These are phyloP conservation scores for Blastobotrys malaysiensis DNA, from an alignment of 1,139 yeast species.

Conservation along the genomic window DNA sequence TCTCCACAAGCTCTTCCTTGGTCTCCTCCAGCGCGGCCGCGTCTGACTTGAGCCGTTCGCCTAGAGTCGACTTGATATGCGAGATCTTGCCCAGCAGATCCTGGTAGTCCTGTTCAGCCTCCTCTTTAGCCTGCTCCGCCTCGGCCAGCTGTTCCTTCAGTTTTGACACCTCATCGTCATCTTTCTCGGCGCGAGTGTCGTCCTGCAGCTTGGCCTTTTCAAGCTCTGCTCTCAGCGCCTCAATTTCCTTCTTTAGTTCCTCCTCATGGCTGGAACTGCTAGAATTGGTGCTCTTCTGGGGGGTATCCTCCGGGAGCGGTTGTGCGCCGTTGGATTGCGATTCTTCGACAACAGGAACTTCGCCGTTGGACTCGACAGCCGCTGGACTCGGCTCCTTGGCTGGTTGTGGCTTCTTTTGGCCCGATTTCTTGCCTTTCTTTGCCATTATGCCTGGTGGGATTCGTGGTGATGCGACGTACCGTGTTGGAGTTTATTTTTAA, in stretches of 20 bases:
- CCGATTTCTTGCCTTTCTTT: background rate
- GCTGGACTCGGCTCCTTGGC: background rate
- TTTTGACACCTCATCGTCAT: constrained; percentile 10
- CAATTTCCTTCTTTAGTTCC: constrained; percentile 8
- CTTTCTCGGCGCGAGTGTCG: background rate
- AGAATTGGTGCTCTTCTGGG: constrained; percentile 11
- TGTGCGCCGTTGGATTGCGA: constrained; percentile 1
- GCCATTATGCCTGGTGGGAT: background rate
- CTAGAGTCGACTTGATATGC: constrained; percentile 73
- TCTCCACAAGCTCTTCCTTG: constrained; percentile 26
- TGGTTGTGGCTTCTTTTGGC: background rate
- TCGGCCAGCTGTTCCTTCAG: constrained; percentile 37
- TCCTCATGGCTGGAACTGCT: too few relatives aligned
- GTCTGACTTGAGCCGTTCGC: constrained; percentile 58
- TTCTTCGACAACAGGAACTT: background rate
- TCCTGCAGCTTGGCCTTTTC: constrained; percentile 3
- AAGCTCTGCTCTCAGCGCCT: constrained; percentile 10
- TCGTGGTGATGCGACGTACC: background rate
- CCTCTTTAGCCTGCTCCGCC: constrained; percentile 55
- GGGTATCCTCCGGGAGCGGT: constrained; percentile 5
- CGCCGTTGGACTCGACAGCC: background rate
- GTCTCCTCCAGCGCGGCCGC: constrained; percentile 33
- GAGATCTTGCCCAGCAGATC: constrained; percentile 67
- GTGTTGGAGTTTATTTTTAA: background rate
- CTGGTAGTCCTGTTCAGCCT: constrained; percentile 67